Conservation (phyloP, 2,329 filamentous ascomycete genomes). For the Tympanopsis confertula region DNA sequence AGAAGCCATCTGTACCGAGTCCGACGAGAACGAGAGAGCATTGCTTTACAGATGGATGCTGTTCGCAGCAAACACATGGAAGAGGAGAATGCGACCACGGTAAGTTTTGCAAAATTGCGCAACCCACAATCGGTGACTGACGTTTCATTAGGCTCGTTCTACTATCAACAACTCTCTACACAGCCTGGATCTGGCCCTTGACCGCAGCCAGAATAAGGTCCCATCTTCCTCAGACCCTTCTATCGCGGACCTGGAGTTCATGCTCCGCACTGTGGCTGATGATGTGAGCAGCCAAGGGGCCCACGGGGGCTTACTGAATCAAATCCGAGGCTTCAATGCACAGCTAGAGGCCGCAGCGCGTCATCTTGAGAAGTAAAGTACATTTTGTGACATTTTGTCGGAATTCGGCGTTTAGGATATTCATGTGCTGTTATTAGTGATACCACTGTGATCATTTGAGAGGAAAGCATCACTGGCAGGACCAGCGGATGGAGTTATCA, state of each 20-base stretch:
- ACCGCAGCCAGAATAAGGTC: constrained; percentile 17
- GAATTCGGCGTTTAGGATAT: too few species aligned
- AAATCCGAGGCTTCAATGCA: constrained; percentile 25
- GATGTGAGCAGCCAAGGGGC: constrained; percentile 23
- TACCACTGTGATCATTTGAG: too few species aligned
- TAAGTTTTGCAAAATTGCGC: constrained; percentile 9
- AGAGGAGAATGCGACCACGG: constrained; percentile 20
- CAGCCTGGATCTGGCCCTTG: constrained; percentile 24
- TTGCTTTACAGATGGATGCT: constrained; percentile 35
- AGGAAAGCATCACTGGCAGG: too few species aligned
- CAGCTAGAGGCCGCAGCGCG: constrained; percentile 22
- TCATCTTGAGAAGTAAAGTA: constrained; percentile 3
- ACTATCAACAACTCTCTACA: constrained; percentile 27
- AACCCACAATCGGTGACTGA: constrained; percentile 1
- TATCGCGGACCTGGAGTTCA: neutral
- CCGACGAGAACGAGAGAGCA: constrained; percentile 31
- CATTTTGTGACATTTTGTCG: too few species aligned
- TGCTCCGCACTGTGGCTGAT: constrained; percentile 23
- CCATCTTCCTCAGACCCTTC: constrained; percentile 12
- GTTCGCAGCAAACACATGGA: constrained; percentile 26
- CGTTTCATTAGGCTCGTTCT: constrained; percentile 15
- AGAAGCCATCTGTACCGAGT: constrained; percentile 32
- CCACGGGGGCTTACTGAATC: constrained; percentile 25
- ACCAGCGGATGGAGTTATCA: too few species aligned
- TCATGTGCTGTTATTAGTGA: too few species aligned